Conservation (phyloP, 129 eudicot genomes). For the Artemisia argyi region DNA sequence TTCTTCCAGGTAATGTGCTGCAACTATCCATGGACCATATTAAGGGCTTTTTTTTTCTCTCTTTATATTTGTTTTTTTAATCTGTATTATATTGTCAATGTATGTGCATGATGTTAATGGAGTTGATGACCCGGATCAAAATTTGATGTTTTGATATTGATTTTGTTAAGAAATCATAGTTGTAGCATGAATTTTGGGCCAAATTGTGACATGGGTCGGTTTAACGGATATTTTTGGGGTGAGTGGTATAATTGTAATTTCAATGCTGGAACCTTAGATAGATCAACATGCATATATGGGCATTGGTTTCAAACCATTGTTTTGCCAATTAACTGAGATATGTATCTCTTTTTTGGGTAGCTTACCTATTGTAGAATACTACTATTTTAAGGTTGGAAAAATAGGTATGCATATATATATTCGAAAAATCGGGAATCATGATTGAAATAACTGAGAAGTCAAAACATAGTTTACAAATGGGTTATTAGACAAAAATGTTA, state of each 20-base stretch:
- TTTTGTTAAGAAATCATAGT: neutral
- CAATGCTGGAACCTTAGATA: slow-evolving; percentile 3
- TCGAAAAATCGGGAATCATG: too few relatives aligned
- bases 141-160: neutral
- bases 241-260: slow-evolving; percentile 25
- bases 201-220: neutral
- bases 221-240: slow-evolving; percentile 17
- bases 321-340: slow-evolving; percentile 14
- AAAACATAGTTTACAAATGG: neutral
- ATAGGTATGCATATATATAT: neutral
- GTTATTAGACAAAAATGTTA: too few relatives aligned
- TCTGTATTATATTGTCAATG: slow-evolving; percentile 15
- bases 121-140: neutral
- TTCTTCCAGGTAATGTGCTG: too few relatives aligned
- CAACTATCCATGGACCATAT: too few relatives aligned
- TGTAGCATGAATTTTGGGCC: neutral
- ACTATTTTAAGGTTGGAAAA: slow-evolving; percentile 23
- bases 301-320: too few relatives aligned
- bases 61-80: neutral
- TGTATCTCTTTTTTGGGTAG: slow-evolving; percentile 22
- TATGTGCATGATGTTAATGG: neutral
- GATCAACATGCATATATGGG: slow-evolving; percentile 7
- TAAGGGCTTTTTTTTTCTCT: neutral
- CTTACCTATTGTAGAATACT: slow-evolving; percentile 9
- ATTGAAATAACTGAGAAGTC: too few relatives aligned